Evolutionary conservation across 1,139 yeast genomes (phyloP), one percentile per base, ranked within the genome.

Genomic region (Dujonia santamariae): DNA sequence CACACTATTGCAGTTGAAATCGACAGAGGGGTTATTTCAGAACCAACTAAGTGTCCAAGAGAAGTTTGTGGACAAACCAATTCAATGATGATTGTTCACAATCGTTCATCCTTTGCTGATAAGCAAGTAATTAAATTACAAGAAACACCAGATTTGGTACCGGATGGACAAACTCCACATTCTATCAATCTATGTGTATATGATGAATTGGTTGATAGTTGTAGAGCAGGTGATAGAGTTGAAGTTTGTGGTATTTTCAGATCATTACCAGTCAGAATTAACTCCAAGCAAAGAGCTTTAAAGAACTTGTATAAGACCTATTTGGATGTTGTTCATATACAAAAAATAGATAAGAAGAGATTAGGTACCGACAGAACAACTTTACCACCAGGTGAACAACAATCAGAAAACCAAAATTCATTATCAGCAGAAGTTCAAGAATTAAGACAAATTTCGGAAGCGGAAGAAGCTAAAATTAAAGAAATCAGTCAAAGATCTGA

Each of bases 151-250:
- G 98, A 92, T 58, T 71, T 80, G 44, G 96, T 92, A n/a, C 98
- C 98, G 3, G 98, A 87, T 62, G 99, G 99, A 15, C 98, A 92
- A 60, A 92, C 98, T 3, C 98, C 99, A 2, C 98, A 92, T 56
- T 83, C 97, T 9, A 87, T 92, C 37, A 87, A 96, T 9, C 67
- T 92, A 24, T 88, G 97, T 66, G 95, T 87, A 3, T 92, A 92
- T 53, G 99, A 94, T 58, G 98, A 94, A 54, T 69, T 92, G 43
- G 98, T 92, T 2, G 99, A 92, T 56, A 73, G 85, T 36, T 85
- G 95, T 54, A 77, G 96, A 51, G 97, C 98, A 12, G 99, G 99
- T 69, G 99, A 92, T 58, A 75, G 97, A 43, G 76, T 94, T 32
- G 96, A 90, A 57, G 95, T 90, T 15, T 87, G 97, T 44, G 98